These are phyloP conservation scores for Hypoxylon sp. DNA, from an alignment of 2,329 filamentous ascomycete genomes.

Conservation along the genomic window DNA sequence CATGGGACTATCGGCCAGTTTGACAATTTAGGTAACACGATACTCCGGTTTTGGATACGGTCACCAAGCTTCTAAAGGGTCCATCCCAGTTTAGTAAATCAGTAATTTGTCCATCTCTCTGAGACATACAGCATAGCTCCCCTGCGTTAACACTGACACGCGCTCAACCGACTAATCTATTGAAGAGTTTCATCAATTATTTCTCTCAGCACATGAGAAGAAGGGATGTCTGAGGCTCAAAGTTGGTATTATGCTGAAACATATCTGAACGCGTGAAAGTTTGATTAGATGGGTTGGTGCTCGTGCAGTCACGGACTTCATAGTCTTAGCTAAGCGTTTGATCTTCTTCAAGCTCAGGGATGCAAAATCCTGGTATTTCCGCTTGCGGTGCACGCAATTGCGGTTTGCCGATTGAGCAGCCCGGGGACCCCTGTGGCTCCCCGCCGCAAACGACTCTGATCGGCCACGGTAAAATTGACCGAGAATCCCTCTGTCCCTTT, in stretches of 20 bases:
- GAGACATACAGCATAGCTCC: conserved; percentile 15
- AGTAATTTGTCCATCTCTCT: neutral
- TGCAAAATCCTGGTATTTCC: conserved; percentile 42
- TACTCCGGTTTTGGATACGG: neutral
- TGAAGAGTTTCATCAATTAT: conserved; percentile 29
- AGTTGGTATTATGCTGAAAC: conserved; percentile 36
- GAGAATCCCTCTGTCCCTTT: conserved; percentile 39
- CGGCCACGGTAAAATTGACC: conserved; percentile 40
- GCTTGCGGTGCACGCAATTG: conserved; percentile 43
- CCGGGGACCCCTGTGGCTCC: conserved; percentile 29
- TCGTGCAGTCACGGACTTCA: conserved; percentile 37
- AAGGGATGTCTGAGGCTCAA: conserved; percentile 39
- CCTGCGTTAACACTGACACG: conserved; percentile 15
- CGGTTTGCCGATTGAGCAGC: conserved; percentile 39
- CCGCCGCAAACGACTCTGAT: conserved; percentile 40
- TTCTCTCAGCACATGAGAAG: conserved; percentile 14
- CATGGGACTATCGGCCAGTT: neutral
- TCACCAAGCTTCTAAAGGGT: conserved; percentile 3
- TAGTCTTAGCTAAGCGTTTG: conserved; percentile 42
- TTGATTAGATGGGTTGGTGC: conserved; percentile 43
- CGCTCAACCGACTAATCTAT: conserved; percentile 3
- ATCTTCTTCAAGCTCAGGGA: conserved; percentile 43
- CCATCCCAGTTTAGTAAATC: conserved; percentile 5
- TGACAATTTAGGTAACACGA: conserved; percentile 17
- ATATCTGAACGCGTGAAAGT: conserved; percentile 39